Conservation (phyloP, 805 yeast genomes). For the Ogataea zsoltii region DNA sequence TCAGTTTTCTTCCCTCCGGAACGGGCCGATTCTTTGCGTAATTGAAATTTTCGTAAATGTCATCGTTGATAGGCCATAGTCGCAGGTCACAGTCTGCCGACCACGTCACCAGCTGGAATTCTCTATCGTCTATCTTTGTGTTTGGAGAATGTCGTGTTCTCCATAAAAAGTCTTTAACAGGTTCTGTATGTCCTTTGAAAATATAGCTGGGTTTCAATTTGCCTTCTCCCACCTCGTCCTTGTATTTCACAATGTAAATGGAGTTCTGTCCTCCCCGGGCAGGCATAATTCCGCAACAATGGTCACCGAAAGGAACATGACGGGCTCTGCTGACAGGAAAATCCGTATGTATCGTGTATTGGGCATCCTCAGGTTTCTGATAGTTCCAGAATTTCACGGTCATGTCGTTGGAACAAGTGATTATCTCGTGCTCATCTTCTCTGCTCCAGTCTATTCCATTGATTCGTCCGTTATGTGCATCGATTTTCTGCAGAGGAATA, state of each 20-base stretch:
- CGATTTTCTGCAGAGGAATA: constrained; percentile 62
- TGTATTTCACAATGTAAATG: constrained; percentile 54
- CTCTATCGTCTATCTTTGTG: constrained; percentile 61
- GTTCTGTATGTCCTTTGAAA: constrained; percentile 81
- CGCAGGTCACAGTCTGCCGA: constrained; percentile 83
- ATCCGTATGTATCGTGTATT: constrained; percentile 62
- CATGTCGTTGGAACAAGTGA: constrained; percentile 85
- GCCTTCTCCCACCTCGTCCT: constrained; percentile 36
- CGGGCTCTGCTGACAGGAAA: constrained; percentile 92
- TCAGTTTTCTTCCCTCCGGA: constrained; percentile 33
- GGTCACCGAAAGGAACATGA: constrained; percentile 81
- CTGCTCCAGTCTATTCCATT: constrained; percentile 87
- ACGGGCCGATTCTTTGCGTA: constrained; percentile 41
- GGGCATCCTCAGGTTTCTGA: constrained; percentile 45
- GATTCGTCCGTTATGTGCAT: constrained; percentile 82
- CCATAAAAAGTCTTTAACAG: constrained; percentile 89
- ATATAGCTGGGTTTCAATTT: constrained; percentile 53
- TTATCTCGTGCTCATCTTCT: constrained; percentile 55
- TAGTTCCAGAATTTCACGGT: constrained; percentile 84
- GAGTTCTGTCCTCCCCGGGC: constrained; percentile 79
- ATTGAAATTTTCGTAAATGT: constrained; percentile 46
- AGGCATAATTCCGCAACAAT: constrained; percentile 87
- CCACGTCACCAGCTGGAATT: constrained; percentile 93
- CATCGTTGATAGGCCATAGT: constrained; percentile 69
- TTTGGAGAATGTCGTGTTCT: constrained; percentile 55